Conservation (phyloP, 2,329 filamentous ascomycete species). For the Aspergillus brasiliensis region DNA sequence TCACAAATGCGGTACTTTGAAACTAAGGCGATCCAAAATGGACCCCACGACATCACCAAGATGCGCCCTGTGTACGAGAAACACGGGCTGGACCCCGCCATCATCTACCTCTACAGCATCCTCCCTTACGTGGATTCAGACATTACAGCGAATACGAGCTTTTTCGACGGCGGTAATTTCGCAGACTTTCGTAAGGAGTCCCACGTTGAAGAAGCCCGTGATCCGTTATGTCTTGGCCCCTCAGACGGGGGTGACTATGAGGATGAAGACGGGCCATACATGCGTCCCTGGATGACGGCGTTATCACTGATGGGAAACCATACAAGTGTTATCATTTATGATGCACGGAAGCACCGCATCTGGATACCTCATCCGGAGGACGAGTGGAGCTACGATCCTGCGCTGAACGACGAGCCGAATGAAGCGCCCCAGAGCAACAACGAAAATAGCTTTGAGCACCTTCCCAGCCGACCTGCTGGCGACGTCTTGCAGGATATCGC, state of each 20-base stretch:
- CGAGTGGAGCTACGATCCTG: conserved; percentile 11
- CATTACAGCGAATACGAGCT: neutral
- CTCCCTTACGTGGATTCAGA: conserved; percentile 17
- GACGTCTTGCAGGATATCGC: conserved; percentile 22
- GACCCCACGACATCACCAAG: conserved; percentile 12
- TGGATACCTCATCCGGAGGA: conserved; percentile 21
- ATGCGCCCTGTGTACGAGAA: conserved; percentile 17
- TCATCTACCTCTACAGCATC: conserved; percentile 20
- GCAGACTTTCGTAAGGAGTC: conserved; percentile 3
- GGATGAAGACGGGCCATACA: conserved; percentile 24
- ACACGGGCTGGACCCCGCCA: conserved; percentile 2
- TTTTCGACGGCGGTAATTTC: conserved; percentile 9
- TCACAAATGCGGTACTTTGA: conserved; percentile 31
- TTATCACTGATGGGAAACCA: conserved; percentile 30
- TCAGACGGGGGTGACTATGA: conserved; percentile 10
- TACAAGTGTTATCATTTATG: conserved; percentile 28
- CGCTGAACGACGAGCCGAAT: neutral
- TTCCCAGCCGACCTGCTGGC: conserved; percentile 16
- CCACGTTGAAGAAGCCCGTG: neutral
- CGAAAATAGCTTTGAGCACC: conserved; percentile 15
- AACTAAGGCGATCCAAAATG: neutral
- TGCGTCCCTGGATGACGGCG: conserved; percentile 35
- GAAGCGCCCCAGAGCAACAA: conserved; percentile 9
- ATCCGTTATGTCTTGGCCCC: conserved; percentile 3
- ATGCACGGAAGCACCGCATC: conserved; percentile 27